Base-by-base conservation (phyloP, 2,329 filamentous ascomycete genomes). In the Exophiala viscosa region DNA sequence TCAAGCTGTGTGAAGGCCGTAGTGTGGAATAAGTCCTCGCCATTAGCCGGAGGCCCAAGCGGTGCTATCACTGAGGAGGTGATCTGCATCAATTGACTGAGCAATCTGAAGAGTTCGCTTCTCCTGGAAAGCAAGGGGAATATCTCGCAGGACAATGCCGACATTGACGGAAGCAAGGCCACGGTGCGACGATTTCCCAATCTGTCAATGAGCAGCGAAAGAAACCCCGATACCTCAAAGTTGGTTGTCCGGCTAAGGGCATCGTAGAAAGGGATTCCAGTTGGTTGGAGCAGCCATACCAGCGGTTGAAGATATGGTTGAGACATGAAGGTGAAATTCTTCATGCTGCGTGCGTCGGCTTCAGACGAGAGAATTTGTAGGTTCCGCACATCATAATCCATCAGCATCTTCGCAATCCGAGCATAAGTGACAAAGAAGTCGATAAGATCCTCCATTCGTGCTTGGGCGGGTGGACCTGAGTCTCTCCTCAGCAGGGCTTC, bases 371-470 rank as follows among this genome's bases (percentile, higher is more conserved):
- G 51, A 13, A 62, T 55, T 11, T 55, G 58, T 46, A 76, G 53
- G n/a, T 65, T 57, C 20, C 60, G 41, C 14, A 60, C 67, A 55
- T 77, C 75, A 48, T 74, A 60, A 10, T 62, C 61, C 34, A 74
- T 57, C 38, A 77, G 61, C 39, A 73, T 72, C 11, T 73, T 59
- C 3, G 71, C 61, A 34, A 77, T 63, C 18, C 64, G 67, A 33
- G 67, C 66, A 58, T 66, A 77, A 35, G 66, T 61, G 10, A 69
- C 59, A 43, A 75, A 66, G 44, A 76, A 73, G 20, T 70, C 68
- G 52, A 73, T 68, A n/a, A 76, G 52, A 42, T 62, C 59, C 45
- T 61, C 60, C 4, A 47, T 48, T 20, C 50, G 46, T 40, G 42
- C 50, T 23, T 48, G 42, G 11, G 59, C 48, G 40, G 59, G 55